phyloP scores from a whole-genome alignment of 1,284 basidiomycete species.

The Moesziomyces antarcticus region DNA sequence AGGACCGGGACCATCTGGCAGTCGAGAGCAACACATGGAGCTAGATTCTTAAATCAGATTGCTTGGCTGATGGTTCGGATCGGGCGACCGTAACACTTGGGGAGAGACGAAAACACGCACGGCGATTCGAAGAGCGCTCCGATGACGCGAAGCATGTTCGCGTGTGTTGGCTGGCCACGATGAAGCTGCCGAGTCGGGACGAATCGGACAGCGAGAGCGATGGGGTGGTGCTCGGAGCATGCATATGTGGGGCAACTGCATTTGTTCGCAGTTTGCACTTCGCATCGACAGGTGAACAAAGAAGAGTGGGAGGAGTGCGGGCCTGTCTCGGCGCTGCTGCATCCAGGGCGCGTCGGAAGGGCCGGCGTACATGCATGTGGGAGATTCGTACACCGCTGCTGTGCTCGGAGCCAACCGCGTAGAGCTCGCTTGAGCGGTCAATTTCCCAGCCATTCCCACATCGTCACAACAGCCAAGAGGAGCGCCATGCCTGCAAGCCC shows the following conservation, averaged over 20 bases:
- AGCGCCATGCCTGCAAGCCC: background rate
- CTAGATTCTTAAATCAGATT: too few relatives aligned
- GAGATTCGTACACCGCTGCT: background rate
- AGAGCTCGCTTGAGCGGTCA: slow-evolving; percentile 3
- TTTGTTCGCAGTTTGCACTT: background rate
- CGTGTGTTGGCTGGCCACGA: background rate
- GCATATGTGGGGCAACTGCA: background rate
- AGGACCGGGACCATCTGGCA: too few relatives aligned
- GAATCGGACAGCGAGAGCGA: background rate
- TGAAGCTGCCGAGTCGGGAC: background rate
- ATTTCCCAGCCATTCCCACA: slow-evolving; percentile 1
- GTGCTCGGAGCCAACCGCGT: slow-evolving; percentile 11
- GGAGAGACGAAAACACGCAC: too few relatives aligned
- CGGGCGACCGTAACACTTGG: too few relatives aligned
- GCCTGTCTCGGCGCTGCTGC: background rate
- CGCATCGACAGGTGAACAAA: background rate
- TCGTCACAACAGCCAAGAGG: background rate
- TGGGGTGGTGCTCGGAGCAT: background rate
- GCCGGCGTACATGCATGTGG: background rate
- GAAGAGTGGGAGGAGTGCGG: background rate
- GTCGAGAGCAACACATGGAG: too few relatives aligned
- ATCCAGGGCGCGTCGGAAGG: background rate
- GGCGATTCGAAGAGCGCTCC: too few relatives aligned
- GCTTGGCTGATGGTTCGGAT: too few relatives aligned
- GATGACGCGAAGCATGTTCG: too few relatives aligned